Evolutionary conservation across 768 basidiomycete species (phyloP).

Genomic region (Hirschioporus abietinus): DNA sequence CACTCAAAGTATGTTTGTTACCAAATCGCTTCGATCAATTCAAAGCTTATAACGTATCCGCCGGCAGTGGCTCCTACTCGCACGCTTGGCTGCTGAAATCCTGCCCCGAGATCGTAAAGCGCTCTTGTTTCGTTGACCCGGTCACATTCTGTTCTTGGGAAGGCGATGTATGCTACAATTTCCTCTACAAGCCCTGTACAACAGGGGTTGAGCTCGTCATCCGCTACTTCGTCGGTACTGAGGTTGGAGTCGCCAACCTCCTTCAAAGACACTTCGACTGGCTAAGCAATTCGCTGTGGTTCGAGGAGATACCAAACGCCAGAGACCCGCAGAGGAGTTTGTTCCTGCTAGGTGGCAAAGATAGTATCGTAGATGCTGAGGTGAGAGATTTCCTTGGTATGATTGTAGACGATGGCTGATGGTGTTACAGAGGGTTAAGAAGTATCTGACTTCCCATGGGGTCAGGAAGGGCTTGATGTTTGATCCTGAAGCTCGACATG

Average conservation of each 20-base stretch:
- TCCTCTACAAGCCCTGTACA: constrained; percentile 67
- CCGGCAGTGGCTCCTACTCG: constrained; percentile 62
- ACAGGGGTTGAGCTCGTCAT: constrained; percentile 74
- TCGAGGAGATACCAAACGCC: constrained; percentile 82
- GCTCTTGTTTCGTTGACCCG: constrained; percentile 90
- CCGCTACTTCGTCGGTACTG: constrained; percentile 83
- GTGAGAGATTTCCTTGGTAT: constrained; percentile 31
- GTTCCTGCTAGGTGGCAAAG: constrained; percentile 80
- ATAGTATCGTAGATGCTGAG: constrained; percentile 70
- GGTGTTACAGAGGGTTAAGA: constrained; percentile 52
- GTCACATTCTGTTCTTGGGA: constrained; percentile 92
- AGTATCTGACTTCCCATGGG: constrained; percentile 74
- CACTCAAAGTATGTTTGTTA: constrained; percentile 73
- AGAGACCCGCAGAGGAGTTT: constrained; percentile 57
- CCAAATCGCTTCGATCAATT: not conserved
- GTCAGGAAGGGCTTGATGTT: constrained; percentile 60
- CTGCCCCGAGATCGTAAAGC: constrained; percentile 56
- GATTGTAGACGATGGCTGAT: constrained; percentile 4
- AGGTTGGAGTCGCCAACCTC: constrained; percentile 83
- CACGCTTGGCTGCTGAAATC: constrained; percentile 91
- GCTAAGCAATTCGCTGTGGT: constrained; percentile 85
- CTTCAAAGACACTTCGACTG: constrained; percentile 82
- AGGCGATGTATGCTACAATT: constrained; percentile 90
- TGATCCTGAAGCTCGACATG: constrained; percentile 58
- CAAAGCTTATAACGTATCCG: constrained; percentile 8